Evolutionary conservation across 2,329 filamentous ascomycete genomes (phyloP).

Genomic region (Rutstroemia sp.): DNA sequence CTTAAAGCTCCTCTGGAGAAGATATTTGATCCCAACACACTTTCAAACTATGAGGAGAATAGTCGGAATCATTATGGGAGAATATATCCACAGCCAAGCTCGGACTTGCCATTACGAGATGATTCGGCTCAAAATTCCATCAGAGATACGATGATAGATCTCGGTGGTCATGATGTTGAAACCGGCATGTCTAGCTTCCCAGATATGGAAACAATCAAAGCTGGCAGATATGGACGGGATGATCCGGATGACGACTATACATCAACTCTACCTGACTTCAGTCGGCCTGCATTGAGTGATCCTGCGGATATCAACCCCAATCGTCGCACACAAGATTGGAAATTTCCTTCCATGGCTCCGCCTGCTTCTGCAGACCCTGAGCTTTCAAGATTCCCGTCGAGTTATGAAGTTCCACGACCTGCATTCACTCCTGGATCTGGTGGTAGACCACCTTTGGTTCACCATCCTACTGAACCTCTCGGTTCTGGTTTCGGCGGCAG

Average conservation of each 20-base stretch:
- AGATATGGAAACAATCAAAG: slow-evolving; percentile 52
- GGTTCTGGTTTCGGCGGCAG: slow-evolving; percentile 19
- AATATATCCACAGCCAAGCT: slow-evolving; percentile 21
- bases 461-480: slow-evolving; percentile 46
- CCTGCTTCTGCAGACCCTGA: slow-evolving; percentile 48
- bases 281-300: slow-evolving; percentile 48
- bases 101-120: slow-evolving; percentile 45
- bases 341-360: slow-evolving; percentile 47
- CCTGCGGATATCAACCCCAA: slow-evolving; percentile 47
- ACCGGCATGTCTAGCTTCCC: slow-evolving; percentile 50
- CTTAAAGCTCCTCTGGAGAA: slow-evolving; percentile 52
- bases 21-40: slow-evolving; percentile 58
- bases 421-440: slow-evolving; percentile 26
- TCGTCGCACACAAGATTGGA: slow-evolving; percentile 48
- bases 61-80: slow-evolving; percentile 52
- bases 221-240: slow-evolving; percentile 16
- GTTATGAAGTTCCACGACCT: slow-evolving; percentile 26
- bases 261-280: slow-evolving; percentile 32
- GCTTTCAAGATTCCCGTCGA: slow-evolving; percentile 40
- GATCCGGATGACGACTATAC: slow-evolving; percentile 18
- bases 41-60: slow-evolving; percentile 58
- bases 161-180: slow-evolving; percentile 52
- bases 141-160: slow-evolving; percentile 57
- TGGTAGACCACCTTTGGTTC: slow-evolving; percentile 39
- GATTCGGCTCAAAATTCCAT: slow-evolving; percentile 43